Conservation (phyloP, 805 yeast genomes). For the Zygotorulaspora danielsina region DNA sequence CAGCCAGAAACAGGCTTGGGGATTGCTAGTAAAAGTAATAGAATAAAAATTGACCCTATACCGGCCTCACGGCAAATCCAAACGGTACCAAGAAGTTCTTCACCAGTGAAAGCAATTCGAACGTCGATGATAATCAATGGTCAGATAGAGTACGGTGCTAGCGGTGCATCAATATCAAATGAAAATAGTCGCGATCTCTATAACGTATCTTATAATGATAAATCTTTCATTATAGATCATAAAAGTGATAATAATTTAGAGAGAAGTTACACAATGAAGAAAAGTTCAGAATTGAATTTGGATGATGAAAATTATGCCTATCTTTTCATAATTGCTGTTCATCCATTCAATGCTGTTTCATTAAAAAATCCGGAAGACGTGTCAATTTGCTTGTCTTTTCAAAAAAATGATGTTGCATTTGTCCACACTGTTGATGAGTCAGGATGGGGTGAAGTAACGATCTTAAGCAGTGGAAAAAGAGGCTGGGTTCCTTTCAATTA, state of each 20-base stretch:
- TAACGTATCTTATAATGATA: conserved; percentile 4
- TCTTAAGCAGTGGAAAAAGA: conserved; percentile 55
- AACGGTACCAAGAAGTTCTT: conserved; percentile 8
- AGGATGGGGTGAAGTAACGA: conserved; percentile 85
- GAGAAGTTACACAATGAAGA: conserved; percentile 23
- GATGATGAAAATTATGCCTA: conserved; percentile 47
- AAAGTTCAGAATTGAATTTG: conserved; percentile 19
- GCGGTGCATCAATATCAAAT: neutral
- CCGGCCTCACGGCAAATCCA: conserved; percentile 7
- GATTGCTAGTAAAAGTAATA: conserved; percentile 4
- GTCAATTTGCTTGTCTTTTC: conserved; percentile 69
- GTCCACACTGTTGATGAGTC: conserved; percentile 75
- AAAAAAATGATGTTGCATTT: conserved; percentile 65
- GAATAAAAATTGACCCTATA: conserved; percentile 5
- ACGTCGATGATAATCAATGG: conserved; percentile 19
- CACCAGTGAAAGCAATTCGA: conserved; percentile 23
- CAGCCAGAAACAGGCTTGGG: conserved; percentile 15
- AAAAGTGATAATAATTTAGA: conserved; percentile 2
- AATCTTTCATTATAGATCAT: conserved; percentile 1
- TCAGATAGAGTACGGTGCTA: conserved; percentile 1
- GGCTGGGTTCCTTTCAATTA: conserved; percentile 90
- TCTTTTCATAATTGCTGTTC: conserved; percentile 54
- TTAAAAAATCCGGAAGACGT: conserved; percentile 63
- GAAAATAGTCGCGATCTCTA: neutral
- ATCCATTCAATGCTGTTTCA: conserved; percentile 53